A percentile compares a stretch with the other conserved stretches of the same genome.
These are phyloP conservation scores for Schizochytrium sp. DNA, from an alignment of 108 stramenopile genomes.

Conservation along the genomic window DNA sequence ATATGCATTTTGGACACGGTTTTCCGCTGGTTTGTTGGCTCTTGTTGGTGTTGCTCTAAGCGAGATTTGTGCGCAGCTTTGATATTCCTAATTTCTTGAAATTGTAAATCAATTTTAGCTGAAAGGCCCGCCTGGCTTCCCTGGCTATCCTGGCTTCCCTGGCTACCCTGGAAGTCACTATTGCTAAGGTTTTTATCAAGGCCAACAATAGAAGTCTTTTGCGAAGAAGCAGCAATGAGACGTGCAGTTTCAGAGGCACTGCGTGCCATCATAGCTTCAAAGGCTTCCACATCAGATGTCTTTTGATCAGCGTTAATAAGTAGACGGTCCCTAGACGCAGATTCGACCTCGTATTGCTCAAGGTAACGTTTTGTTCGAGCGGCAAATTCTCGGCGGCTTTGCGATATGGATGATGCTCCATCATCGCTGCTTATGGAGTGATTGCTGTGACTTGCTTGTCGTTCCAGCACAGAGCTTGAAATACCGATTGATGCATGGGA, in stretches of 20 bases:
- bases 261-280: neutral
- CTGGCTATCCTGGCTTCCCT: too few relatives aligned
- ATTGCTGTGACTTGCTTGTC: neutral
- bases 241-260: neutral
- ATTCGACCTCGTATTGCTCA: neutral
- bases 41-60: neutral
- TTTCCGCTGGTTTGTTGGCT: neutral
- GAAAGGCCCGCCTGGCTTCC: too few relatives aligned
- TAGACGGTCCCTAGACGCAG: neutral
- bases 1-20: neutral
- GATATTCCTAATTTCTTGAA: too few relatives aligned
- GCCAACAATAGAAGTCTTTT: too few relatives aligned
- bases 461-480: neutral
- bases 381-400: constrained; percentile 3
- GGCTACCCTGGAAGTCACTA: too few relatives aligned
- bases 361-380: neutral
- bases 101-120: too few relatives aligned
- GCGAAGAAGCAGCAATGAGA: neutral
- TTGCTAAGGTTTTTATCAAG: too few relatives aligned
- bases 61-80: too few relatives aligned
- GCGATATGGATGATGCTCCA: neutral
- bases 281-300: neutral
- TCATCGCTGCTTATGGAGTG: constrained; percentile 3
- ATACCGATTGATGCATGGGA: neutral
- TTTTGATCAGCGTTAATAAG: neutral